Evolutionary conservation across 441 rosid species (phyloP), one percentile per base, ranked within the genome.

Genomic region (Manihot esculenta): DNA sequence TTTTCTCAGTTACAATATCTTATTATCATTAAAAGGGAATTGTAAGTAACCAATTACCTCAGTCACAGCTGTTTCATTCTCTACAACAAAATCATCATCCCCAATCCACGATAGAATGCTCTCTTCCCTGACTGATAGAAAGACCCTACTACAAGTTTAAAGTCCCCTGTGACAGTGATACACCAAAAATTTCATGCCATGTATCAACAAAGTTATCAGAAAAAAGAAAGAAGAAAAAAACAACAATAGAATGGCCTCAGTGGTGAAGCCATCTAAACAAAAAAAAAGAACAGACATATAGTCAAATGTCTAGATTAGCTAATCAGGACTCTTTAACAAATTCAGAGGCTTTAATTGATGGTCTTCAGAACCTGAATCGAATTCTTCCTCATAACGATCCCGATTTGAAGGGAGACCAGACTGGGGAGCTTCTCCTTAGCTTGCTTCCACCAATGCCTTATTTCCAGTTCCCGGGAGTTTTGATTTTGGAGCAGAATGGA

Each of bases 91-190:
- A 73, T 84, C 86, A 55, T 88, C 94, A 74, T 86, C 87, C 54
- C 79, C 80, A 78, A 75, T 78, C 97, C 89, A 90, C 30, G 97
- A 88, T 26, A 89, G 48, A 62, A 87, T 74, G 67, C 85, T 74
- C 77, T 94, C 97, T 42, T 94, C 95, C 68, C 85, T 87, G 26
- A 83, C 88, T 4, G 88, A 83, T 70, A 94, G 85, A 92, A 92
- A 72, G 88, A 76, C 54, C 87, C 88, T 53, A 84, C 70, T 53
- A 82, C 81, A 10, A 65, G 80, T 64, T 73, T 71, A 49, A 78
- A 88, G 47, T 83, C 88, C 70, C 83, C 94, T 89, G 84, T 57
- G 69, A 85, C 2, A 66, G 10, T 24, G 5, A 62, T 14, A 23
- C 53, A 66, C 62, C 38, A 50, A 66, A 5, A 55, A 50, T 68